Evolutionary conservation across 2,329 filamentous ascomycete species (phyloP).

Genomic region (Aspergillus cejpii): DNA sequence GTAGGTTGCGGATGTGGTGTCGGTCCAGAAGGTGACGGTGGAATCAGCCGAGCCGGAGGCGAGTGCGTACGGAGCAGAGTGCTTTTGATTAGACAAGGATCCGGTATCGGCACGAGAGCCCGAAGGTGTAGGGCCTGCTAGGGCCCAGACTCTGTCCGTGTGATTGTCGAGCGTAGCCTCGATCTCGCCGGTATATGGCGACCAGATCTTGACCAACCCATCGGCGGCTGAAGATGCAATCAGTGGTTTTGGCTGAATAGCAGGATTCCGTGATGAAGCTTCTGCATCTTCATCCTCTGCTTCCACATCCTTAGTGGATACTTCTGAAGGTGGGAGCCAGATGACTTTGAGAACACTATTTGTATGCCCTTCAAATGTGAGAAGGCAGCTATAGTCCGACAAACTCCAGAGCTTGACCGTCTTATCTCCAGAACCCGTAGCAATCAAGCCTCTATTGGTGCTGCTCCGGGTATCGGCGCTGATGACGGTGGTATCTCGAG

Average conservation of each 20-base stretch:
- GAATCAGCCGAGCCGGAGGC: conserved; percentile 90
- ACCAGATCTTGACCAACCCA: conserved; percentile 94
- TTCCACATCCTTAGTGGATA: conserved; percentile 31
- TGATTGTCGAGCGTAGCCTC: conserved; percentile 94
- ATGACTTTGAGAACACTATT: conserved; percentile 91
- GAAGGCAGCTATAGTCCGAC: conserved; percentile 81
- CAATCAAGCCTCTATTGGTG: conserved; percentile 67
- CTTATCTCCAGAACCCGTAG: conserved; percentile 93
- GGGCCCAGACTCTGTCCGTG: conserved; percentile 88
- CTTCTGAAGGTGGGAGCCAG: conserved; percentile 61
- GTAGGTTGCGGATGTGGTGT: conserved; percentile 77
- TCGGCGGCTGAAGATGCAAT: conserved; percentile 85
- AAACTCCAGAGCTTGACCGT: conserved; percentile 94
- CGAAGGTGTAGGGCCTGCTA: conserved; percentile 57
- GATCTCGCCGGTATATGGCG: conserved; percentile 73
- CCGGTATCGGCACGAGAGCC: conserved; percentile 29
- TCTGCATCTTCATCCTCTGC: conserved; percentile 30
- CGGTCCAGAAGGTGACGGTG: conserved; percentile 90
- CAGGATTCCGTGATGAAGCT: conserved; percentile 24
- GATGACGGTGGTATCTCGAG: conserved; percentile 67
- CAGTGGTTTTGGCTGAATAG: conserved; percentile 32
- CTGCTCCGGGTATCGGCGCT: conserved; percentile 66
- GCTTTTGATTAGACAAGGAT: conserved; percentile 25
- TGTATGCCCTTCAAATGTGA: conserved; percentile 93
- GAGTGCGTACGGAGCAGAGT: conserved; percentile 55